Conservation (phyloP, 306 rosid species). For the Delonix regia region DNA sequence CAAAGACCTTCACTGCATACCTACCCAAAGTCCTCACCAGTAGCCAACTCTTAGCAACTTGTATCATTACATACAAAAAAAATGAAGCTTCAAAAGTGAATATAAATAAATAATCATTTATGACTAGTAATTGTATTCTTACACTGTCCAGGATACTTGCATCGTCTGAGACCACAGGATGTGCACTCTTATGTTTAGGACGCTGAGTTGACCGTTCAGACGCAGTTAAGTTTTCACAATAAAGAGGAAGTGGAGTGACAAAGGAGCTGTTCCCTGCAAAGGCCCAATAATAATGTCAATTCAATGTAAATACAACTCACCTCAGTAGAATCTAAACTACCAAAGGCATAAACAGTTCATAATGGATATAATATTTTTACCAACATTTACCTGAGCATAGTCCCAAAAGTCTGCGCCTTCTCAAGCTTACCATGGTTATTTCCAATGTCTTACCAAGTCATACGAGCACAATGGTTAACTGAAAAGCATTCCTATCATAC, state of each 20-base stretch:
- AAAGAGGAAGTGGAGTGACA: slow-evolving; percentile 58
- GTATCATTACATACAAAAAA: background rate
- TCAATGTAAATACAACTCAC: background rate
- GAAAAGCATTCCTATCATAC: slow-evolving; percentile 24
- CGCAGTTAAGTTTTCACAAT: slow-evolving; percentile 50
- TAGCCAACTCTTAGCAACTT: background rate
- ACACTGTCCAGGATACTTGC: slow-evolving; percentile 56
- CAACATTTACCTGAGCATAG: slow-evolving; percentile 63
- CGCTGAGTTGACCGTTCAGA: slow-evolving; percentile 38
- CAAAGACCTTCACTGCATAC: background rate
- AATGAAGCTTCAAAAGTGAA: slow-evolving; percentile 13
- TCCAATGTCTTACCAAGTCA: slow-evolving; percentile 26
- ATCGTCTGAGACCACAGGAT: slow-evolving; percentile 57
- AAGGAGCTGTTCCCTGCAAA: slow-evolving; percentile 65
- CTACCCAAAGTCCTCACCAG: background rate
- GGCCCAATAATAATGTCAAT: slow-evolving; percentile 1
- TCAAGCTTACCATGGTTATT: slow-evolving; percentile 77
- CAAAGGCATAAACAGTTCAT: background rate
- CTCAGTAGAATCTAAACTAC: slow-evolving; percentile 7
- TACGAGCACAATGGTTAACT: background rate
- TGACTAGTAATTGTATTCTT: slow-evolving; percentile 39
- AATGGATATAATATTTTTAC: background rate
- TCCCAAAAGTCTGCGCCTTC: slow-evolving; percentile 87
- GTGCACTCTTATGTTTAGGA: slow-evolving; percentile 54
- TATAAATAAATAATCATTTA: slow-evolving; percentile 21